These are phyloP conservation scores for Hippophae rhamnoides DNA, from an alignment of 306 rosid species.

Conservation along the genomic window DNA sequence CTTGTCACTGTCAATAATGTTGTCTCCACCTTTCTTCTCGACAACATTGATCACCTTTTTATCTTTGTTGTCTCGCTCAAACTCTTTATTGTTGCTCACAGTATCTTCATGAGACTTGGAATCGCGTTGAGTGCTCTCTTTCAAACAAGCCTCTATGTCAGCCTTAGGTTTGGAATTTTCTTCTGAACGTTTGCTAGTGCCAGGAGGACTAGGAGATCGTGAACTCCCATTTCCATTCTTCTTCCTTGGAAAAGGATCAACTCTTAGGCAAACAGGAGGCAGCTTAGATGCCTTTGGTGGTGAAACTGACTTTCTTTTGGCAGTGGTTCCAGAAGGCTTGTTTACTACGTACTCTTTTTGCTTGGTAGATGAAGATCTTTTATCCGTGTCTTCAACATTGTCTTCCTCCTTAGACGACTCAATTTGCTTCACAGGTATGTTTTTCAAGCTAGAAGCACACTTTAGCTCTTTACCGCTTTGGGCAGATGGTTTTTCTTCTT, in stretches of 20 bases:
- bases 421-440: slow-evolving; percentile 36
- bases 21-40: slow-evolving; percentile 14
- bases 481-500: neutral
- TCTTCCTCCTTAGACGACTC: slow-evolving; percentile 21
- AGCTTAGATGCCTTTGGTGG: slow-evolving; percentile 37
- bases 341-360: slow-evolving; percentile 13
- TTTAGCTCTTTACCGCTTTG: neutral
- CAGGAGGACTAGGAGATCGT: slow-evolving; percentile 47
- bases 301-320: slow-evolving; percentile 22
- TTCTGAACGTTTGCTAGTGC: slow-evolving; percentile 16
- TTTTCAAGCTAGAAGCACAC: slow-evolving; percentile 10
- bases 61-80: slow-evolving; percentile 12
- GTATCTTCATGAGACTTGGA: neutral
- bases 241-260: slow-evolving; percentile 60
- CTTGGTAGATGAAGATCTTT: slow-evolving; percentile 1
- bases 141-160: slow-evolving; percentile 2
- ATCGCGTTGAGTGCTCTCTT: slow-evolving; percentile 10
- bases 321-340: slow-evolving; percentile 12
- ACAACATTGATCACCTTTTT: slow-evolving; percentile 14
- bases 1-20: slow-evolving; percentile 7
- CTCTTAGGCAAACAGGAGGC: slow-evolving; percentile 81
- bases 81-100: slow-evolving; percentile 10
- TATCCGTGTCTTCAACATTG: slow-evolving; percentile 11
- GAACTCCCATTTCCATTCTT: slow-evolving; percentile 34
- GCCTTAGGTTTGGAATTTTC: slow-evolving; percentile 5